phyloP scores from a whole-genome alignment of 2,329 filamentous ascomycete species.

The Stemphylium beticola region DNA sequence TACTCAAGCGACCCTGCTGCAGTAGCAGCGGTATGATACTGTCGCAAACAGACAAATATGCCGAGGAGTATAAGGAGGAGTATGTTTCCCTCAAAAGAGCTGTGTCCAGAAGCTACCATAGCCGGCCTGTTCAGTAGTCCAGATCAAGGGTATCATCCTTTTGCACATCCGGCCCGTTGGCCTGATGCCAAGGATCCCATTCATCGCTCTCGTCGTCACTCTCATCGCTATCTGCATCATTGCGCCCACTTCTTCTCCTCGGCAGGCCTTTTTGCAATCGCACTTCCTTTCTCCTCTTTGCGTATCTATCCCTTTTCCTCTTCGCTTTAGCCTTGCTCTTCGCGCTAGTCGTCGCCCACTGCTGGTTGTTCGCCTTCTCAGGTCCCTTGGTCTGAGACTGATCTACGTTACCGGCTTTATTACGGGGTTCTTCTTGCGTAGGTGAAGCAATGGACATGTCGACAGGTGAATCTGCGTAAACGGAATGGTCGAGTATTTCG shows the following conservation, averaged over 20 bases:
- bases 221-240: constrained; percentile 16
- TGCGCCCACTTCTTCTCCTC: constrained; percentile 11
- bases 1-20: neutral
- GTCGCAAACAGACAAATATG: neutral
- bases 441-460: neutral
- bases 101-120: too few relatives aligned
- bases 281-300: constrained; percentile 32
- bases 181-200: constrained; percentile 54
- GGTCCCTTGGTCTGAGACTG: constrained; percentile 20
- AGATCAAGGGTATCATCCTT: constrained; percentile 51
- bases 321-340: constrained; percentile 35
- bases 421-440: neutral
- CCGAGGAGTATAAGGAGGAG: neutral
- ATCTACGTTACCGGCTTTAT: constrained; percentile 10
- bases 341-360: constrained; percentile 36
- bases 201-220: constrained; percentile 47
- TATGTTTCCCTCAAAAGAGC: neutral
- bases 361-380: constrained; percentile 28
- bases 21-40: neutral
- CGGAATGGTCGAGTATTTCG: constrained; percentile 15
- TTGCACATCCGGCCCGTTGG: constrained; percentile 53
- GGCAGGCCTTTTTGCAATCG: constrained; percentile 19
- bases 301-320: constrained; percentile 33
- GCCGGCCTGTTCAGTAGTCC: constrained; percentile 51
- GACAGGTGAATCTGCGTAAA: neutral